A percentile compares a stretch with the other conserved stretches of the same genome.
phyloP scores from a whole-genome alignment of 2,329 filamentous ascomycete species.

The Exophiala spinifera region DNA sequence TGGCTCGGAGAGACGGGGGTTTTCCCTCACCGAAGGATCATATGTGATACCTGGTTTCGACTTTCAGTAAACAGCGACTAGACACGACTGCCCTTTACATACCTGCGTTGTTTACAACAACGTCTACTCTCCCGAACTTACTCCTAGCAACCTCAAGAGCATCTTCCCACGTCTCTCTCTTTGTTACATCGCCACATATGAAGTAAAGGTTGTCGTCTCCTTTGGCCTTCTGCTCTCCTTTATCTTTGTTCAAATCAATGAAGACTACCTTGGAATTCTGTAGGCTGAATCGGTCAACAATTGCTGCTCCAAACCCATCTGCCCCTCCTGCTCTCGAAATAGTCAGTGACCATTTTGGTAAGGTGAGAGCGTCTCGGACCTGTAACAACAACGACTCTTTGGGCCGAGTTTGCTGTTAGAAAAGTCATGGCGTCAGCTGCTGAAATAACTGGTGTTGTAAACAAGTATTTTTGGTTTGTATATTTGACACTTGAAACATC shows the following conservation, averaged over 20 bases:
- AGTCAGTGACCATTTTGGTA: slow-evolving; percentile 3
- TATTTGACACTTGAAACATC: too few relatives aligned
- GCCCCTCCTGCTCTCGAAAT: slow-evolving; percentile 1
- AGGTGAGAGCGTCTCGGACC: background rate
- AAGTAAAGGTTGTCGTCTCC: background rate
- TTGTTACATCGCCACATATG: background rate
- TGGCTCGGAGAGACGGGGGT: background rate
- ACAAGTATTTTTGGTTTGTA: too few relatives aligned
- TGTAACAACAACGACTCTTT: slow-evolving; percentile 1
- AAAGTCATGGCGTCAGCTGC: background rate
- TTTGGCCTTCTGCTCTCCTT: slow-evolving; percentile 2
- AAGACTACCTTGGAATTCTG: background rate
- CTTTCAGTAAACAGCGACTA: background rate
- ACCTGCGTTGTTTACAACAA: slow-evolving; percentile 26
- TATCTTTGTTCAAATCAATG: slow-evolving; percentile 4
- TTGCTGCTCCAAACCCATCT: slow-evolving; percentile 5
- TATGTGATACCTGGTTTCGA: slow-evolving; percentile 4
- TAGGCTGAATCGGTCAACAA: slow-evolving; percentile 5
- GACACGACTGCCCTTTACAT: background rate
- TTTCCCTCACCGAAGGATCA: background rate
- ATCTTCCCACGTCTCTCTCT: slow-evolving; percentile 1
- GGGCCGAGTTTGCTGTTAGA: background rate
- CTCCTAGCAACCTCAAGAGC: background rate
- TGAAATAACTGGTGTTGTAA: too few relatives aligned
- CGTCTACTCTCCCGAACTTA: slow-evolving; percentile 19